A percentile compares a stretch with the other conserved stretches of the same genome.
Conservation (phyloP, 495 filamentous ascomycete genomes). For the Xylaria telfairii region DNA sequence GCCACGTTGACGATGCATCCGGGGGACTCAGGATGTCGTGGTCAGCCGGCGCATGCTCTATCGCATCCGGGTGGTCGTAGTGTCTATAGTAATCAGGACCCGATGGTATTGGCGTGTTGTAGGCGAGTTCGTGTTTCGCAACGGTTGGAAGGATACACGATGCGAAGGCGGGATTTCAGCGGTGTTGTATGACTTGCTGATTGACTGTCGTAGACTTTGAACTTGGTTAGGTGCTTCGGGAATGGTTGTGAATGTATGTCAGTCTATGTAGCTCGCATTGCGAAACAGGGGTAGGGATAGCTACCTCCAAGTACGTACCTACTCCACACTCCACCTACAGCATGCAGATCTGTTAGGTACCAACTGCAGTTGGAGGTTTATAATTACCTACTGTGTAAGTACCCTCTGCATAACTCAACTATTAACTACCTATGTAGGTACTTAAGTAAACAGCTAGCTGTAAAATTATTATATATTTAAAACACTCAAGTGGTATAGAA, state of each 20-base stretch:
- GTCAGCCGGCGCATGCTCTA: constrained; percentile 2
- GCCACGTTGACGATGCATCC: constrained; percentile 35
- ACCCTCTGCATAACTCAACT: too few species aligned
- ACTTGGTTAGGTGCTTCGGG: not conserved
- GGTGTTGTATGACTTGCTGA: not conserved
- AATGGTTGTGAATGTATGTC: constrained; percentile 23
- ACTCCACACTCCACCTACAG: too few species aligned
- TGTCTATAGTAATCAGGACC: not conserved
- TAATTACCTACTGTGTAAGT: too few species aligned
- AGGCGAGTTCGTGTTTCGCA: not conserved
- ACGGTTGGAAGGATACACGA: not conserved
- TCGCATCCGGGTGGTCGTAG: constrained; percentile 2
- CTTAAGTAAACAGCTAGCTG: too few species aligned
- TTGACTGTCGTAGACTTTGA: not conserved
- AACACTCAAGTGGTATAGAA: too few species aligned
- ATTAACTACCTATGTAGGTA: too few species aligned
- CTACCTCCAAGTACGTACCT: not conserved
- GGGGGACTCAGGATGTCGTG: constrained; percentile 12
- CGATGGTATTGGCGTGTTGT: not conserved
- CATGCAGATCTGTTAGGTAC: too few species aligned
- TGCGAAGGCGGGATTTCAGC: not conserved
- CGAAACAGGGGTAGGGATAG: constrained; percentile 11
- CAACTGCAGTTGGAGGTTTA: too few species aligned
- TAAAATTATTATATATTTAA: too few species aligned
- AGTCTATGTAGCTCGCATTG: constrained; percentile 8